Base-by-base conservation (phyloP, 148 eudicot species). In the Camellia japonica region DNA sequence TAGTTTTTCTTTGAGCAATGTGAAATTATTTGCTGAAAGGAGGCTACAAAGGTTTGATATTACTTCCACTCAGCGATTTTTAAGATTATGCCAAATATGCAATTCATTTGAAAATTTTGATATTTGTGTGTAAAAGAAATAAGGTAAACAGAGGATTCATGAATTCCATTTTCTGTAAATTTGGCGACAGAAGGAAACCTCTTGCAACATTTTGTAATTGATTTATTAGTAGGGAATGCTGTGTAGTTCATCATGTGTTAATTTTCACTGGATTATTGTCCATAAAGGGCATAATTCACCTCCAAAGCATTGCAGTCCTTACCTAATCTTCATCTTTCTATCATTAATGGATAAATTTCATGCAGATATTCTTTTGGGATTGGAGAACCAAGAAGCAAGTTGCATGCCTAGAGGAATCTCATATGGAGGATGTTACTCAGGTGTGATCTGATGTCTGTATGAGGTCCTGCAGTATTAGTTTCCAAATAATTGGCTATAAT, bases 351-450 rank as follows among this genome's bases (percentile, higher is more conserved):
- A 65, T 80, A 81, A 43, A 13, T 38, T 73, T 77, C 65, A 7
- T 76, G 79, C 89, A 96, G 99, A 84, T 96, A 68, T 83, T 90
- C 77, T 84, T 94, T 64, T 96, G 99, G 99, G 99, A 96, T 87
- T 90, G 94, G 91, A 92, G 99, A 81, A 96, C 86, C 77, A 88
- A 68, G 83, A 91, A 87, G 86, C 98, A 94, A 86, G 90, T 90
- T 72, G 99, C 95, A n/a, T 90, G 97, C 84, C 78, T 96, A 84
- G 98, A 91, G 83, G 99, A 96, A 78, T 94, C 94, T 80, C 99
- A 96, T 75, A 92, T 89, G 83, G 99, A 96, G 67, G 99, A 96
- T 86, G 98, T 96, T 77, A 94, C 98, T 74, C 99, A 96, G 95
- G 99, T 96, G 67, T 49, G 47, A 59, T 43, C 15, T 60, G 7